phyloP scores from a whole-genome alignment of 805 yeast species.

The Tetrapisispora phaffii region DNA sequence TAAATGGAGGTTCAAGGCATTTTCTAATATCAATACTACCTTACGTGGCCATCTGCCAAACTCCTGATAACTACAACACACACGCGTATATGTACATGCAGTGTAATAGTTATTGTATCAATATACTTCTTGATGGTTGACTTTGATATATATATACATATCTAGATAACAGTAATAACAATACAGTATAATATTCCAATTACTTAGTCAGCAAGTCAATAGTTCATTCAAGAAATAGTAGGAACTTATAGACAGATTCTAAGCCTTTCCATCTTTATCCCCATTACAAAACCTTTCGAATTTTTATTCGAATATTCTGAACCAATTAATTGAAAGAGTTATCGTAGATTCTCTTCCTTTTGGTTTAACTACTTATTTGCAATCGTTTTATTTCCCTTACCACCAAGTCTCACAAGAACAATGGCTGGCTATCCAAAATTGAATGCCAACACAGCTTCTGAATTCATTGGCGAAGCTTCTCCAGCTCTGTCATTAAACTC shows the following conservation, averaged over 20 bases:
- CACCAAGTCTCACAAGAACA: background rate
- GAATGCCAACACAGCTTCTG: conserved; percentile 3
- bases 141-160: too few species aligned
- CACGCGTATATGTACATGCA: too few species aligned
- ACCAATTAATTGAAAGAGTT: background rate
- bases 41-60: too few species aligned
- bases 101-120: too few species aligned
- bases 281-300: background rate
- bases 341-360: background rate
- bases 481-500: background rate
- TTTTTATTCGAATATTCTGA: background rate
- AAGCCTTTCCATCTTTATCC: background rate
- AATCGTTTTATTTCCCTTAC: background rate
- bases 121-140: too few species aligned
- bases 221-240: background rate
- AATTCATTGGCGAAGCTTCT: conserved; percentile 3
- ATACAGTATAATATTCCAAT: too few species aligned
- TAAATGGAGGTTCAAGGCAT: too few species aligned
- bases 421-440: conserved; percentile 5
- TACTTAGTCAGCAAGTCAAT: too few species aligned
- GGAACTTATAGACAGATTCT: background rate
- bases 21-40: too few species aligned
- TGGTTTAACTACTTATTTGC: conserved; percentile 2
- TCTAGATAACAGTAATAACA: too few species aligned
- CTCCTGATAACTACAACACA: too few species aligned